Evolutionary conservation across 1,139 yeast species (phyloP), one percentile per base, ranked within the genome.

Genomic region (Suhomyces panamericanus): DNA sequence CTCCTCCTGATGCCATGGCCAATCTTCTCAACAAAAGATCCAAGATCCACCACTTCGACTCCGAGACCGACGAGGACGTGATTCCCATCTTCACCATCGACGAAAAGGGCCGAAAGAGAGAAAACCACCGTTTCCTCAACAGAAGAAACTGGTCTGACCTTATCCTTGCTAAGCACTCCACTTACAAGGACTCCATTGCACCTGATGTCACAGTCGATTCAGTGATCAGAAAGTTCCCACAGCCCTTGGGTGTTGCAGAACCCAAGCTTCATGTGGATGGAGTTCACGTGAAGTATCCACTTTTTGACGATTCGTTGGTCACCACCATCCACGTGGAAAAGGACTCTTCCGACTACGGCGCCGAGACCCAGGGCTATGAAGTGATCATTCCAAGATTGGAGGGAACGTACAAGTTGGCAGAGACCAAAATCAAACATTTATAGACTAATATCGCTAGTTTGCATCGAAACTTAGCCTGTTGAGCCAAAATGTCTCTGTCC

Each of bases 1-100:
- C 99, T 11, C 98, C 98, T 2, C 96, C 97, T 1, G 80, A 82
- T 60, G 83, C 85, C 13, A 85, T 91, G 85, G 95, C 96, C 0
- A 69, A 72, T 10, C 71, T 90, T 53, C 64, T 80, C 42, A 78
- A 84, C 63, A 80, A 75, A 55, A 75, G 96, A 57, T 78, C 88
- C 39, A 78, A 77, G 44, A 69, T 81, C 32, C 97, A 90, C 63
- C 83, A 77, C 51, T 85, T 81, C 54, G 84, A 78, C 55, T 61
- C 59, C 33, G 64, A 73, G 41, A 83, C 93, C 3, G 87, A 83
- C 51, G 98, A 91, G 62, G 96, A 89, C 55, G 77, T 87, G 64
- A 80, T 90, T 20, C 87, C 87, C 1, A 58, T 91, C 11, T 91
- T 91, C 63, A 58, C 69, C 7, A 61, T 64, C 28, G 87, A 88